phyloP scores from a whole-genome alignment of 306 rosid species.

The Canavalia ensiformis region DNA sequence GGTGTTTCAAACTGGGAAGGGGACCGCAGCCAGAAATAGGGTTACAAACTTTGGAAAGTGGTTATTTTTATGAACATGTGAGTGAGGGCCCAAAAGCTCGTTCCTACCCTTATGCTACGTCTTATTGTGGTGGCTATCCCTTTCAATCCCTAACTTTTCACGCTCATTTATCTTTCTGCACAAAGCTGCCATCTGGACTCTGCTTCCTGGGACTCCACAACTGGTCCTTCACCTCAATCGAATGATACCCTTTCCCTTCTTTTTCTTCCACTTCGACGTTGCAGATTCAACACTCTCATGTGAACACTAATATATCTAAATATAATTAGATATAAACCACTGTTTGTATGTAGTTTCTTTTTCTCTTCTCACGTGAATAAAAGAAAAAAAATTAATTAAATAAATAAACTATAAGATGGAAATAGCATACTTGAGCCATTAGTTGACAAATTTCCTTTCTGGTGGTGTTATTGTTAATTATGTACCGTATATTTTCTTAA shows the following conservation, averaged over 20 bases:
- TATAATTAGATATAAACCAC: no score
- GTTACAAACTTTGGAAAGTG: constrained; percentile 29
- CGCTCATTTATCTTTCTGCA: constrained; percentile 35
- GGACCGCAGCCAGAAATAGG: constrained; percentile 28
- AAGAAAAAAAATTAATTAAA: no score
- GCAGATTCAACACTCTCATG: no score
- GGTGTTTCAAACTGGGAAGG: constrained; percentile 16
- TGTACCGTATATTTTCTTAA: not conserved
- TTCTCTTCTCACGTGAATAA: no score
- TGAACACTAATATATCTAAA: no score
- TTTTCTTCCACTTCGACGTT: not conserved
- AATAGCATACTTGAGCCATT: no score
- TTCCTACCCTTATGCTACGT: constrained; percentile 52
- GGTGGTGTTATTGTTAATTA: no score
- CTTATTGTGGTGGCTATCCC: constrained; percentile 44
- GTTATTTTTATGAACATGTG: constrained; percentile 55
- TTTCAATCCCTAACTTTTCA: constrained; percentile 45
- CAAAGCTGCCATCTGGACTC: constrained; percentile 45
- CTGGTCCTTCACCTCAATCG: not conserved
- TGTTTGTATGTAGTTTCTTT: no score
- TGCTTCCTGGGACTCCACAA: constrained; percentile 8
- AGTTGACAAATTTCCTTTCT: no score
- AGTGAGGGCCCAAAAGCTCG: constrained; percentile 70
- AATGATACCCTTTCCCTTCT: not conserved
- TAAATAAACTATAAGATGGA: no score